phyloP scores from a whole-genome alignment of 805 yeast genomes.

The Spathaspora boniae region DNA sequence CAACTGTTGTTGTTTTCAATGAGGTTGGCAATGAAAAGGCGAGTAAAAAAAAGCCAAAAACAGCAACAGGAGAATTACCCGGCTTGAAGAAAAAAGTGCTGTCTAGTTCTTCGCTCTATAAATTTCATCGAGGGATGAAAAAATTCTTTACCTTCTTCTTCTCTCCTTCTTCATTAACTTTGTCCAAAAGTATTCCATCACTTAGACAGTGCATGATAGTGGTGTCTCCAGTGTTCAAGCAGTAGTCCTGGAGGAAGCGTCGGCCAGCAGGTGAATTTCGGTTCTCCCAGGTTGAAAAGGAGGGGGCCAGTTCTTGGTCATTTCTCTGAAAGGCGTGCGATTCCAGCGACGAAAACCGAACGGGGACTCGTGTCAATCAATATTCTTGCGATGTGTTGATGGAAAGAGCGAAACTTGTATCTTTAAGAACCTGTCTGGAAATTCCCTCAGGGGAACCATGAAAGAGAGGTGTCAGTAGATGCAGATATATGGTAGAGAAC shows the following conservation, averaged over 20 bases:
- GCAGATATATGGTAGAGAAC: too few species aligned
- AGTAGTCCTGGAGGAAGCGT: constrained; percentile 11
- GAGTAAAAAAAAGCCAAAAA: neutral
- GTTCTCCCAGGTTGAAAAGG: constrained; percentile 3
- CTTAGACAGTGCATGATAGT: constrained; percentile 60
- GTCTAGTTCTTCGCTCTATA: too few species aligned
- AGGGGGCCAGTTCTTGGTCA: constrained; percentile 8
- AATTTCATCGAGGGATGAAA: too few species aligned
- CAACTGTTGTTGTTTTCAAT: neutral
- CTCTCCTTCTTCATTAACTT: constrained; percentile 39
- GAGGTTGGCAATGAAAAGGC: constrained; percentile 2
- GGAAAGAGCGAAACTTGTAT: constrained; percentile 39
- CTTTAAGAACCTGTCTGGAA: constrained; percentile 52
- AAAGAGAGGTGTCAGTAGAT: constrained; percentile 54
- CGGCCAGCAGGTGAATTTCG: constrained; percentile 16
- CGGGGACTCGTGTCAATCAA: constrained; percentile 4
- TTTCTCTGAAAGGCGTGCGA: too few species aligned
- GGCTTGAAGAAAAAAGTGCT: neutral
- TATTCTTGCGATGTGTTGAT: constrained; percentile 42
- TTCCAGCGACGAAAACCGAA: too few species aligned
- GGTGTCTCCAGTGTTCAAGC: constrained; percentile 14
- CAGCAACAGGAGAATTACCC: neutral
- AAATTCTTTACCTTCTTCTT: constrained; percentile 2
- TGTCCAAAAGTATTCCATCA: constrained; percentile 69
- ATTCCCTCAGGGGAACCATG: constrained; percentile 25